A percentile compares a stretch with the other conserved stretches of the same genome.
Conservation (phyloP, 805 yeast genomes). For the Saturnispora gosingensis region DNA sequence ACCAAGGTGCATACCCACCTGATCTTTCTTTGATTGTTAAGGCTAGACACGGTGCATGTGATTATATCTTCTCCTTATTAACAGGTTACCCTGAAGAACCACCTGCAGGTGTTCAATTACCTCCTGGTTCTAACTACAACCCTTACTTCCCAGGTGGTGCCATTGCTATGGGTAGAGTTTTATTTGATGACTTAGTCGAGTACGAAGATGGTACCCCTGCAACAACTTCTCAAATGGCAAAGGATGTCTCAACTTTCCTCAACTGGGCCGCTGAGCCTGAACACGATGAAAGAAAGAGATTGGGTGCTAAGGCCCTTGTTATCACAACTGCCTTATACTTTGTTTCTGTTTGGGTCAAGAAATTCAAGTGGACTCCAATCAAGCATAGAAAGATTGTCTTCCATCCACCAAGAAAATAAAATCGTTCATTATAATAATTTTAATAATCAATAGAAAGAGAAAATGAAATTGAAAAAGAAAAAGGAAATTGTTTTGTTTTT, state of each 20-base stretch:
- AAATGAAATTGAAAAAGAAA: not conserved
- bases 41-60: constrained; percentile 98
- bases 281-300: constrained; percentile 95
- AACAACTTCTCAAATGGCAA: constrained; percentile 97
- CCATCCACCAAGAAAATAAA: constrained; percentile 78
- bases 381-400: constrained; percentile 90
- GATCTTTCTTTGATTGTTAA: constrained; percentile 94
- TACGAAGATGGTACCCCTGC: constrained; percentile 99
- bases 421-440: not conserved
- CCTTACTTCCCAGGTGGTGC: constrained; percentile 99
- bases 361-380: constrained; percentile 95
- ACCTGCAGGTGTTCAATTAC: constrained; percentile 92
- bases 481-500: not conserved
- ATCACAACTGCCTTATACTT: constrained; percentile 72
- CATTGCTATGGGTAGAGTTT: constrained; percentile 98
- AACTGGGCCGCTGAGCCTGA: constrained; percentile 99
- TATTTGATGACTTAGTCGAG: constrained; percentile 95
- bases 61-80: constrained; percentile 87
- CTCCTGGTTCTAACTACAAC: constrained; percentile 94
- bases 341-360: constrained; percentile 84
- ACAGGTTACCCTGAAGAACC: constrained; percentile 99
- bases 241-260: constrained; percentile 91
- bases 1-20: constrained; percentile 98
- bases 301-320: constrained; percentile 88
- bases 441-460: not conserved